Base-by-base conservation (phyloP, 2,329 filamentous ascomycete species). In the Nemania abortiva region DNA sequence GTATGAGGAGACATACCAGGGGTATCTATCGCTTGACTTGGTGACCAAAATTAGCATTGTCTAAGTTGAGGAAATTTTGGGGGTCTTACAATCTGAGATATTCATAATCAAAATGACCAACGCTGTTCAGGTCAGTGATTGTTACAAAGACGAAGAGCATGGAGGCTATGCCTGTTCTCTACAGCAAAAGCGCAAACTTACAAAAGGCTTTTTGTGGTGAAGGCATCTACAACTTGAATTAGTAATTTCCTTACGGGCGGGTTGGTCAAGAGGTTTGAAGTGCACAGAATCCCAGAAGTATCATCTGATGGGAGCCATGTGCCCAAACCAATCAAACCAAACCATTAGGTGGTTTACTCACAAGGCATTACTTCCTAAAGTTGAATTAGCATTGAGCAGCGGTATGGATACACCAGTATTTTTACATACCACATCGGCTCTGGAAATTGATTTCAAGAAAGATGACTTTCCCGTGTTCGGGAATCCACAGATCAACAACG, bases 391-490 rank as follows among this genome's bases (percentile, higher is more conserved):
- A 61, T 9, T 13, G 7, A 60, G 20, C 15, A 39, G 55, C 13
- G 2, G 24, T 9, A 27, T 34, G 13, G 20, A 22, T 29, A 61
- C 37, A 47, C 11, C 37, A 34, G 42, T 6, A 54, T 55, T 52
- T 0, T 24, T 6, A 65, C 68, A 29, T 68, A 70, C 68, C 65
- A 98, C 95, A 84, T 99, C 96, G 73, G 96, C 96, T 75, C 95
- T 89, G 58, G 94, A 97, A 77, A 98, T 91, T 79, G 91, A 96
- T 83, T 91, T 92, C 79, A 99, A 83, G 86, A 99, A 99, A 75
- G 93, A 97, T 65, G 93, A 97, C 86, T 99, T 99, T 82, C 96
- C 95, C 71, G 97, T 94, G 77, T 99, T 99, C 75, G 96, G 96
- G 81, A 98, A 98, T 63, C 96, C 96, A 82, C 95, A 97, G 75